Base-by-base conservation (phyloP, 768 basidiomycete genomes). In the Suillus weaverae region DNA sequence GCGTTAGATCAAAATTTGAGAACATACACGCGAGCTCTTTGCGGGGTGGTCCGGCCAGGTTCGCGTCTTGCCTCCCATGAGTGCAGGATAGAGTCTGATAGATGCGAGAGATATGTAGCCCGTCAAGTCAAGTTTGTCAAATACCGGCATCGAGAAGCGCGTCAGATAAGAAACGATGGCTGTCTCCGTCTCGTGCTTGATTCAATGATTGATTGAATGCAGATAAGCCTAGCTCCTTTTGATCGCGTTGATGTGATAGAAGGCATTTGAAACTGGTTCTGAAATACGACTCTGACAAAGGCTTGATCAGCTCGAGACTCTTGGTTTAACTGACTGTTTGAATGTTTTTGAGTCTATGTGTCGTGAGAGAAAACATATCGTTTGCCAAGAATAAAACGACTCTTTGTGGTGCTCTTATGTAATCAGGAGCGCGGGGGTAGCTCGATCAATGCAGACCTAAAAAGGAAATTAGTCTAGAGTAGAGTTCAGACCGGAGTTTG, bases 401-500 rank as follows among this genome's bases (percentile, higher is more conserved):
- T 61, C 38, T 59, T 60, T 38, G 39, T 60, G 54, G 30, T 41
- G 53, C 60, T 43, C n/a, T 7, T 1, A 26, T 2, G 26, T 26
- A 48, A 62, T 51, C 18, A 8, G 50, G 51, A 20, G 10, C 3
- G 69, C 65, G 73, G 65, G 61, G 60, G 64, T 62, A 63, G 60
- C 57, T 50, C 64, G 71, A 74, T 74, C 66, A 57, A 48, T 44
- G n/a, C 22, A 39, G 57, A 30, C 41, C 66, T 18, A 50, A 70
- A 68, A 70, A 67, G 72, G 72, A 61, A 72, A 63, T 4, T 62
- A 66, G 70, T 68, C 71, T 67, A 67, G 74, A 71, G 61, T 62
- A 70, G 72, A 69, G 74, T 78, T 76, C 72, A 66, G 67, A 70
- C 54, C 86, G 85, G 86, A 85, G 85, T 81, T 80, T 78, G 72